Evolutionary conservation across 1,139 yeast genomes (phyloP).

Genomic region (Hemisphaericaspora subhashii): DNA sequence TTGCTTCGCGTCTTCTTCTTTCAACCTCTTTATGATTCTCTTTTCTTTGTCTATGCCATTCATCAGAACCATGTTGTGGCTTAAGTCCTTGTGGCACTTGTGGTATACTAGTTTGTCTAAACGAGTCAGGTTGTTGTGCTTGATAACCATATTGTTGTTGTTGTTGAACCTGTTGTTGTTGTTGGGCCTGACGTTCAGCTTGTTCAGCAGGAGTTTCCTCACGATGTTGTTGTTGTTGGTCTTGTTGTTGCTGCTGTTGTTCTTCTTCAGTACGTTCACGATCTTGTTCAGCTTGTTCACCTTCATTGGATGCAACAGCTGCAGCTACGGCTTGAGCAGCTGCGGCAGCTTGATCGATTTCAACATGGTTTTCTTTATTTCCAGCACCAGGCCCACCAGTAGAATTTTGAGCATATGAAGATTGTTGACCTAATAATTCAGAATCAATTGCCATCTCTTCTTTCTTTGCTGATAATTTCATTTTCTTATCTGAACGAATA

Average conservation of each 20-base stretch:
- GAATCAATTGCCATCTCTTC: slow-evolving; percentile 48
- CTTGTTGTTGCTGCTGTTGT: slow-evolving; percentile 3
- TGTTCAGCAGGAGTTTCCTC: slow-evolving; percentile 4
- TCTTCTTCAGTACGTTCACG: background rate
- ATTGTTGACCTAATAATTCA: slow-evolving; percentile 48
- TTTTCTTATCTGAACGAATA: slow-evolving; percentile 26
- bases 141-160: slow-evolving; percentile 9
- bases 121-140: too few species aligned
- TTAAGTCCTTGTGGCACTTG: slow-evolving; percentile 47
- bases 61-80: slow-evolving; percentile 70
- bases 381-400: slow-evolving; percentile 15
- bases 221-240: slow-evolving; percentile 14
- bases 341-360: slow-evolving; percentile 29
- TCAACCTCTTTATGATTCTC: slow-evolving; percentile 97
- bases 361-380: slow-evolving; percentile 15
- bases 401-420: slow-evolving; percentile 27
- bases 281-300: background rate
- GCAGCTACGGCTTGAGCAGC: slow-evolving; percentile 38
- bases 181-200: slow-evolving; percentile 1
- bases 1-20: slow-evolving; percentile 90
- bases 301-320: slow-evolving; percentile 26
- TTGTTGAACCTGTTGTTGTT: slow-evolving; percentile 5
- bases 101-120: too few species aligned
- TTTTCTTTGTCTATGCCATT: slow-evolving; percentile 83
- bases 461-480: slow-evolving; percentile 24